Base-by-base conservation (phyloP, 768 basidiomycete genomes). In the Holtermanniella nyarrowii region DNA sequence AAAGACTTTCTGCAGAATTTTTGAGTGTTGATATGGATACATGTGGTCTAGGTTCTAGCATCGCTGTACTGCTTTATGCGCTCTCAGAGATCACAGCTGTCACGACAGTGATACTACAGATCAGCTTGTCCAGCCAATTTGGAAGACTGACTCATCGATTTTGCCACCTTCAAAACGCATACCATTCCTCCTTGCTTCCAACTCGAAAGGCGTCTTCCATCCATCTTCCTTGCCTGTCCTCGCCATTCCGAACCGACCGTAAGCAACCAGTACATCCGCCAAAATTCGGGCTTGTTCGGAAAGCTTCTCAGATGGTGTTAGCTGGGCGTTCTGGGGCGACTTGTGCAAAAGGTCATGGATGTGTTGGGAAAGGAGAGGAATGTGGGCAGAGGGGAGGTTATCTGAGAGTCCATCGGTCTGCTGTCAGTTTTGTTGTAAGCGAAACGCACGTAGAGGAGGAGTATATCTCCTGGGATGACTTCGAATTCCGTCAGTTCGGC, bases 391-490 rank as follows among this genome's bases (percentile, higher is more conserved):
- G 45, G 67, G 69, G 13, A 73, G 56, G 51, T 73, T 73, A 46
- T 73, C 72, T 27, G 58, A 60, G 25, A 73, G 50, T 3, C 72
- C 72, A 50, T 73, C 72, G 40, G 72, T 71, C 68, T 71, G 54
- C 3, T 1, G n/a, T 26, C 40, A 26, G 49, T 5, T 43, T 37
- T 24, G n/a, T 21, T 16, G 7, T 40, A 16, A 45, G 14, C 4
- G 39, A 44, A n/a, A 57, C 70, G 40, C 41, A 72, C 70, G 43
- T 62, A 73, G 24, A 69, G 54, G 2, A 73, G 31, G 10, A 73
- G 52, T 16, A 68, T 54, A 42, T 71, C 69, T 42, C 68, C 67
- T 5, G 60, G 57, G 43, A 64, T 46, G 0, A 73, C 50, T 39
- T 65, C 56, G 37, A 61, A 53, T 5, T 51, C 27, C 41, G 60